Percentiles rank a stretch among this genome's conserved stretches.
These are phyloP conservation scores for Ganoderma resinaceum DNA, from an alignment of 1,284 basidiomycete species.

Conservation along the genomic window DNA sequence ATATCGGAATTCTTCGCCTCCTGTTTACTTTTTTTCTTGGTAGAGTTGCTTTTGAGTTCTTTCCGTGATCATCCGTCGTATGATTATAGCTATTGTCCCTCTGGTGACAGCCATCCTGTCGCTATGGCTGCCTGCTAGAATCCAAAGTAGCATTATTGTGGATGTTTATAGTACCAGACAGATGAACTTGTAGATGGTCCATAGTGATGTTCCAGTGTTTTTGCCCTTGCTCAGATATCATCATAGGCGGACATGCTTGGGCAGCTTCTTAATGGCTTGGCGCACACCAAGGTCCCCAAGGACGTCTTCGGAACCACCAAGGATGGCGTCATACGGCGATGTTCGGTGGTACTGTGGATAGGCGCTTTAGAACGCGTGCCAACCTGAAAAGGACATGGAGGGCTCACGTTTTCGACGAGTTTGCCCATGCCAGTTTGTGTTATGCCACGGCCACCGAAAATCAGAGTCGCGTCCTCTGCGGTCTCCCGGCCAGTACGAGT, in stretches of 20 bases:
- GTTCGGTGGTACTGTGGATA: slow-evolving; percentile 57
- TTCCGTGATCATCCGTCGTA: neutral
- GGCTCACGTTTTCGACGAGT: slow-evolving; percentile 59
- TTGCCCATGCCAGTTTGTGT: slow-evolving; percentile 63
- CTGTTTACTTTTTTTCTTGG: neutral
- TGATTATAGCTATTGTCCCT: neutral
- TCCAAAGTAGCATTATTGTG: neutral
- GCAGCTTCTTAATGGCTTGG: slow-evolving; percentile 68
- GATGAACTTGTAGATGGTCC: neutral
- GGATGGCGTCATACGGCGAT: slow-evolving; percentile 59
- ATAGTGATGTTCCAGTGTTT: neutral
- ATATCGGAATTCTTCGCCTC: neutral
- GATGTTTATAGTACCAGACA: neutral
- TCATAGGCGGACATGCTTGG: slow-evolving; percentile 56
- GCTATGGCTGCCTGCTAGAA: neutral
- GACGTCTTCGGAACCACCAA: slow-evolving; percentile 58
- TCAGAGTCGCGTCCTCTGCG: slow-evolving; percentile 68
- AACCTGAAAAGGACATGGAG: neutral
- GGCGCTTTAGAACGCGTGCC: slow-evolving; percentile 1
- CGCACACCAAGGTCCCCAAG: slow-evolving; percentile 69
- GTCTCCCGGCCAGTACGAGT: slow-evolving; percentile 74
- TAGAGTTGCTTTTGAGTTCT: neutral
- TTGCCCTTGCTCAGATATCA: slow-evolving; percentile 26
- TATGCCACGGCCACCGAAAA: slow-evolving; percentile 59
- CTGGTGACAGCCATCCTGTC: neutral